phyloP scores from a whole-genome alignment of 140 eudicot species.

The Erigeron philadelphicus region DNA sequence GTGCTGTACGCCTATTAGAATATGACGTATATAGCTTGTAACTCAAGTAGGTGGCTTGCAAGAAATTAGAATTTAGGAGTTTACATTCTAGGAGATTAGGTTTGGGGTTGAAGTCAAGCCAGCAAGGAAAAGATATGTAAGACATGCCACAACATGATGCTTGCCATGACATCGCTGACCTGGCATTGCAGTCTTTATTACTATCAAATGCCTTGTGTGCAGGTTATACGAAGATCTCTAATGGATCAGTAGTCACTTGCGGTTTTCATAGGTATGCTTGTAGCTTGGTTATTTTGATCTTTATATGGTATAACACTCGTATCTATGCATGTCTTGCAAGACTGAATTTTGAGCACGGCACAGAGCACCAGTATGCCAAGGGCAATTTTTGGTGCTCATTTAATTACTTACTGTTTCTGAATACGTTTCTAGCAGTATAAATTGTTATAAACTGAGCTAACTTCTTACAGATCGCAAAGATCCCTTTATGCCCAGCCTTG shows the following conservation, averaged over 20 bases:
- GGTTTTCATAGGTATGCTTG: conserved; percentile 29
- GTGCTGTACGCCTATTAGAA: neutral
- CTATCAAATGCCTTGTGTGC: conserved; percentile 24
- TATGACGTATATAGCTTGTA: neutral
- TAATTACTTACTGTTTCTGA: no score
- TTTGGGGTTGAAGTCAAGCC: neutral
- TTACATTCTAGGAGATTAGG: neutral
- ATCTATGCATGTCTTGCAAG: no score
- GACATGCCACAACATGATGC: neutral
- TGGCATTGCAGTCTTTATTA: neutral
- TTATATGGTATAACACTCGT: no score
- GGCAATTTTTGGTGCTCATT: no score
- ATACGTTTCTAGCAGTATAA: no score
- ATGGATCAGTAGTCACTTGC: conserved; percentile 23
- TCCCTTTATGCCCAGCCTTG: neutral
- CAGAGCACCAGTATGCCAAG: no score
- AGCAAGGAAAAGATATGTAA: no score
- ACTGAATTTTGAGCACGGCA: no score
- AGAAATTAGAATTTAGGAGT: neutral
- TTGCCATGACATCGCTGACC: neutral
- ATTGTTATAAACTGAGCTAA: neutral
- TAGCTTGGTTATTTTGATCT: neutral
- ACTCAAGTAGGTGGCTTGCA: conserved; percentile 2
- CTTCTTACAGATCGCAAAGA: conserved; percentile 15
- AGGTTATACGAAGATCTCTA: conserved; percentile 37